Base-by-base conservation (phyloP, 2,329 filamentous ascomycete genomes). In the Thermoascus crustaceus region DNA sequence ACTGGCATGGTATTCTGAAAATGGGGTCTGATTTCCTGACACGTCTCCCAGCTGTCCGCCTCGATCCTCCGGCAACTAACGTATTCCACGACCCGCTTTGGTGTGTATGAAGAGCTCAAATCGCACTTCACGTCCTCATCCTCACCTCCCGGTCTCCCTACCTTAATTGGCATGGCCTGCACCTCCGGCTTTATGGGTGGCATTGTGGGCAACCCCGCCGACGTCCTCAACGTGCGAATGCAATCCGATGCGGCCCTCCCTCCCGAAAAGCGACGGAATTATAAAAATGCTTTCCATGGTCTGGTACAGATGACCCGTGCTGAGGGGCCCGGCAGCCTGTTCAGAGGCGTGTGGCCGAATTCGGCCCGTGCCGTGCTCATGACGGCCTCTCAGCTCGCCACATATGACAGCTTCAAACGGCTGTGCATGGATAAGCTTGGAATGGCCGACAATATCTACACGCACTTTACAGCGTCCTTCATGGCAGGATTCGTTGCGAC, bases 191-290 rank as follows among this genome's bases (percentile, higher is more conserved):
- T 95, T 56, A 63, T 93, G 2, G 91, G 91, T 43, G 91, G 91
- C 32, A 67, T 96, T 30, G 84, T 82, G 4, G 91, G 91, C 46
- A 98, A 96, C 65, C 87, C 88, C 2, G 89, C 88, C 46, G 91
- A 98, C 59, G 87, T 98, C 21, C 72, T 95, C 53, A 98, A 98
- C 63, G 91, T 98, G 32, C 85, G 91, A 47, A 98, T 98, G 91
- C 91, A 98, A 66, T 85, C 94, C 64, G 91, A 82, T 50, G 80
- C 84, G 2, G 78, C 86, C 0, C 76, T 95, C 1, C 83, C 87
- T 0, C 53, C 66, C 1, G 72, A 73, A 4, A 69, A 93, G 53
- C 78, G 85, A 31, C 76, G 89, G 38, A 91, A 94, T 62, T 98
- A 98, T 67, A 81, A 78, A 44, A 76, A 96, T 60, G 91, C 88